These are phyloP conservation scores for Hygrocybe coccinea DNA, from an alignment of 768 basidiomycete genomes.

Conservation along the genomic window DNA sequence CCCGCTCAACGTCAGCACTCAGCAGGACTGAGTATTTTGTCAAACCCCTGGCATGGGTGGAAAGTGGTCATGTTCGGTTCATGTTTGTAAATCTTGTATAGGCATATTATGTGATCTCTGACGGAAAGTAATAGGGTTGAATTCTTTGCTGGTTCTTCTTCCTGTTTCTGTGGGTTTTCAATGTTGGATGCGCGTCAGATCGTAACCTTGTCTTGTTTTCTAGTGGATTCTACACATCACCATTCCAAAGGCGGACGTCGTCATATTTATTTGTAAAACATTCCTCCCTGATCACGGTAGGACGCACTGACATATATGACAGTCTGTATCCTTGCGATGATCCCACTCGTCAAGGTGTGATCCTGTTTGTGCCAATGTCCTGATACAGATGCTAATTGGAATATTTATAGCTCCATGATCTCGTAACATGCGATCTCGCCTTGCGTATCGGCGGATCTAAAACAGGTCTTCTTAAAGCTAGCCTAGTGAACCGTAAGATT, in stretches of 20 bases:
- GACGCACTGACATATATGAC: constrained; percentile 4
- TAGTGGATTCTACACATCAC: constrained; percentile 56
- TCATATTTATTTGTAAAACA: constrained; percentile 60
- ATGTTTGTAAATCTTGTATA: constrained; percentile 37
- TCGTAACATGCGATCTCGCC: constrained; percentile 69
- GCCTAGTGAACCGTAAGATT: constrained; percentile 47
- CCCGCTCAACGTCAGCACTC: too few relatives aligned
- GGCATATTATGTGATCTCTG: not conserved
- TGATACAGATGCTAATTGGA: not conserved
- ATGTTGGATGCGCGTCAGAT: not conserved
- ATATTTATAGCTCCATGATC: constrained; percentile 59
- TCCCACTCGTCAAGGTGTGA: constrained; percentile 71
- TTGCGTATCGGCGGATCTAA: constrained; percentile 70
- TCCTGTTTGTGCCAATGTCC: not conserved
- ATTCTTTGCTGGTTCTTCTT: constrained; percentile 58
- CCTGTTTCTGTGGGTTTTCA: constrained; percentile 56
- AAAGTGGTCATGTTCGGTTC: constrained; percentile 49
- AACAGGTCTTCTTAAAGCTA: constrained; percentile 77
- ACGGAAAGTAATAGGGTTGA: constrained; percentile 51
- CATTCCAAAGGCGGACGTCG: constrained; percentile 42
- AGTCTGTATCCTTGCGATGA: constrained; percentile 67
- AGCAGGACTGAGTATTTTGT: not conserved
- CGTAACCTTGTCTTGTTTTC: not conserved
- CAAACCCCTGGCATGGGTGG: constrained; percentile 39
- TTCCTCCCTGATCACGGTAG: not conserved